Evolutionary conservation across 1,284 basidiomycete species (phyloP).

Genomic region (Cryptococcus hybrid): DNA sequence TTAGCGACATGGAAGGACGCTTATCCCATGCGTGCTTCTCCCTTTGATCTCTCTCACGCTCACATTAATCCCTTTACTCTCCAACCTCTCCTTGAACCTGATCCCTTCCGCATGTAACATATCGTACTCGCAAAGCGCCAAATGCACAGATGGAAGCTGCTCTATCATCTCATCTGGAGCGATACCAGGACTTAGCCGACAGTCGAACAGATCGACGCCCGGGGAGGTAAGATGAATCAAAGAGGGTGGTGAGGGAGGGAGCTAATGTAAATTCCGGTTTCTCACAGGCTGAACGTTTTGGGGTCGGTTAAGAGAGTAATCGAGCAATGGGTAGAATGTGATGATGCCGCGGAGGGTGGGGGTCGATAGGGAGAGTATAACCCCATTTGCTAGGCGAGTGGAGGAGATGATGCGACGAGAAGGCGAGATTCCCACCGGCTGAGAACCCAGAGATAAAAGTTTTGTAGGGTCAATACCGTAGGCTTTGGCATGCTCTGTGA

Average conservation of each 20-base stretch:
- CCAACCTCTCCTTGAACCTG: constrained; percentile 16
- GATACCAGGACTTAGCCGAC: constrained; percentile 23
- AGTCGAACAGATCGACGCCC: constrained; percentile 10
- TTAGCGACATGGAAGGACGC: constrained; percentile 12
- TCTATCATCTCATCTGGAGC: constrained; percentile 20
- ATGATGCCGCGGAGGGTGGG: constrained; percentile 19
- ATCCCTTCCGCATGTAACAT: constrained; percentile 24
- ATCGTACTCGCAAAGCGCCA: constrained; percentile 27
- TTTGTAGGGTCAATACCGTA: constrained; percentile 20
- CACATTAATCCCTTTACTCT: constrained; percentile 17
- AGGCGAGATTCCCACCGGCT: constrained; percentile 30
- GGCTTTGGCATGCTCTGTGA: constrained; percentile 10
- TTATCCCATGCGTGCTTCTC: constrained; percentile 34
- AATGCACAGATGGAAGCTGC: constrained; percentile 19
- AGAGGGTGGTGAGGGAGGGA: constrained; percentile 21
- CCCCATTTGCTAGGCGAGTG: not conserved
- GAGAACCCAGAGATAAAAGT: constrained; percentile 27
- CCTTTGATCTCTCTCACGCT: constrained; percentile 13
- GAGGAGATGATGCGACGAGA: constrained; percentile 16
- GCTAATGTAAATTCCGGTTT: constrained; percentile 21
- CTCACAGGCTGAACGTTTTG: constrained; percentile 9
- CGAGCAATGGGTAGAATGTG: constrained; percentile 28
- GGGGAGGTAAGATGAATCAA: constrained; percentile 33
- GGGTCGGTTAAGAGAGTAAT: constrained; percentile 23
- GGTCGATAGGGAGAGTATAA: constrained; percentile 6